A percentile compares a stretch with the other conserved stretches of the same genome.
Conservation (phyloP, 257 asterid genomes). For the Plantago ovata region DNA sequence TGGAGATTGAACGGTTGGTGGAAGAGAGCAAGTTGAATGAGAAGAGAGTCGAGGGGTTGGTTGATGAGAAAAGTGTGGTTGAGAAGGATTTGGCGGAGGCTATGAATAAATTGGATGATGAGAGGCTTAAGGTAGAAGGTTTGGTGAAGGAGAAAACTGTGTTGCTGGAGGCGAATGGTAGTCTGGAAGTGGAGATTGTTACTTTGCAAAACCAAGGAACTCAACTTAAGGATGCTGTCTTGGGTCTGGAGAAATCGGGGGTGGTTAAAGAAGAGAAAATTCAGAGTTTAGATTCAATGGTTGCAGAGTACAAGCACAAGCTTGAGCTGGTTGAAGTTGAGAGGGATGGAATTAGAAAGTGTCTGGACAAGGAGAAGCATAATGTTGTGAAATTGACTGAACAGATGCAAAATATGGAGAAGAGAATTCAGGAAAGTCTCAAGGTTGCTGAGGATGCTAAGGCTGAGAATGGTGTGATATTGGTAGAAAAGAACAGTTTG, state of each 20-base stretch:
- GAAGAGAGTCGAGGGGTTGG: constrained; percentile 34
- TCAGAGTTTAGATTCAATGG: constrained; percentile 39
- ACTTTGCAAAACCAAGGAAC: constrained; percentile 39
- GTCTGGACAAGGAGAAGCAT: constrained; percentile 39
- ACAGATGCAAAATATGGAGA: constrained; percentile 41
- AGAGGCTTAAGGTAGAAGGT: constrained; percentile 27
- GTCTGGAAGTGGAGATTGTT: constrained; percentile 35
- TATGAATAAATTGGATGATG: constrained; percentile 30
- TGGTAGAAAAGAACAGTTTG: constrained; percentile 36
- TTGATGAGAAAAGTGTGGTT: constrained; percentile 36
- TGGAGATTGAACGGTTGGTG: constrained; percentile 37
- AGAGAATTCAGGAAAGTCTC: constrained; percentile 25
- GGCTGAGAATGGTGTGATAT: constrained; percentile 32
- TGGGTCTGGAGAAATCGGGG: constrained; percentile 30
- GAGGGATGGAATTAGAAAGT: constrained; percentile 30
- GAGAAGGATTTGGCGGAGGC: constrained; percentile 44
- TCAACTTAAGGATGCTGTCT: constrained; percentile 31
- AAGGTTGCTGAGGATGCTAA: constrained; percentile 29
- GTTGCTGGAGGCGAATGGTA: constrained; percentile 36
- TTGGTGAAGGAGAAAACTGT: constrained; percentile 38
- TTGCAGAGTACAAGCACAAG: constrained; percentile 27
- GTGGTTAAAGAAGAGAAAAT: constrained; percentile 30
- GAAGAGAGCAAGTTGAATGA: constrained; percentile 39
- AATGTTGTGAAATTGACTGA: constrained; percentile 32
- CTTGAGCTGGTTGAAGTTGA: constrained; percentile 38